Percentiles rank a stretch among this genome's conserved stretches.
Conservation (phyloP, 768 basidiomycete species). For the Panellus pusillus region DNA sequence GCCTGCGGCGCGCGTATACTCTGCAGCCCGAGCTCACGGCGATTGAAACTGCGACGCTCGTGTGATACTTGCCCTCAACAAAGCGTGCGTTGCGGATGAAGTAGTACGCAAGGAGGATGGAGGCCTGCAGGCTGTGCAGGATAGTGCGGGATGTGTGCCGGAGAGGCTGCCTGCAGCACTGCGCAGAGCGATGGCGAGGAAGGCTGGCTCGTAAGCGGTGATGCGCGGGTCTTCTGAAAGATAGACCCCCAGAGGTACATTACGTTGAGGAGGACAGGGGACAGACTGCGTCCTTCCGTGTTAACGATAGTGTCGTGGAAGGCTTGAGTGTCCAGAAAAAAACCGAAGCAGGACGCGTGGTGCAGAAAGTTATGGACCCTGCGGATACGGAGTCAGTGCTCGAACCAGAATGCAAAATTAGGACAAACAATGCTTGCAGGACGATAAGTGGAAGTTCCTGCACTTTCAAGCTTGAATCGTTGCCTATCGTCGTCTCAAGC, state of each 20-base stretch:
- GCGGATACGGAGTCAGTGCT: not conserved
- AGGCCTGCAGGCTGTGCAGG: constrained; percentile 36
- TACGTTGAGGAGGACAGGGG: constrained; percentile 28
- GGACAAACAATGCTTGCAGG: constrained; percentile 13
- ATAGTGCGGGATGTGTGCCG: constrained; percentile 31
- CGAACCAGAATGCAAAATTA: not conserved
- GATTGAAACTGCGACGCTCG: constrained; percentile 37
- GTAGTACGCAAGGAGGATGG: constrained; percentile 45
- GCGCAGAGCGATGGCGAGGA: constrained; percentile 37
- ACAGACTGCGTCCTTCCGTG: constrained; percentile 1
- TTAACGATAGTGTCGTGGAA: constrained; percentile 33
- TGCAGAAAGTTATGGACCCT: constrained; percentile 33
- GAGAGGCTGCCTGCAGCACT: constrained; percentile 30
- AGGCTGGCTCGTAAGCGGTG: constrained; percentile 28
- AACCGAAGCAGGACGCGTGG: constrained; percentile 39
- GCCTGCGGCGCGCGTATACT: constrained; percentile 9
- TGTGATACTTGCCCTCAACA: constrained; percentile 44
- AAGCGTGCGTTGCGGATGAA: constrained; percentile 42
- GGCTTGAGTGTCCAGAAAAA: constrained; percentile 45
- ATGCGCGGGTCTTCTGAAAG: constrained; percentile 25
- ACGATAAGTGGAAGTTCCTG: constrained; percentile 18
- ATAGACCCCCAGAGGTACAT: constrained; percentile 28
- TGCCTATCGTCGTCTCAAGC: not conserved
- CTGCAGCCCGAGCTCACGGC: constrained; percentile 30
- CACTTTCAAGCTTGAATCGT: not conserved